Base-by-base conservation (phyloP, 2,329 filamentous ascomycete species). In the Fonsecaea erecta region DNA sequence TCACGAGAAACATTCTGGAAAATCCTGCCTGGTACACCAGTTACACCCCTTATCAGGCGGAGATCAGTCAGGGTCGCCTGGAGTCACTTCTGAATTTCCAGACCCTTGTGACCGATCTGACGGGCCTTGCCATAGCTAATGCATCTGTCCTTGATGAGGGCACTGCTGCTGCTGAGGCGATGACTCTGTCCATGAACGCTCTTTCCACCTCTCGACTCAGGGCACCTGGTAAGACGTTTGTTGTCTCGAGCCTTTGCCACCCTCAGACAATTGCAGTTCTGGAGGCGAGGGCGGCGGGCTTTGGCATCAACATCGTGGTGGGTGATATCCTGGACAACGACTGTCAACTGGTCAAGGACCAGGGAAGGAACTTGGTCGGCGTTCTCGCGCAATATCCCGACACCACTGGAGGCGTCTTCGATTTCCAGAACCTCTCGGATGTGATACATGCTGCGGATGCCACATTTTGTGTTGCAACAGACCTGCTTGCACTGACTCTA, bases 1-100 rank as follows among this genome's bases (percentile, higher is more conserved):
- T 98, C 77, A 92, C 95, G 83, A 86, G 93, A 71, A 97, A 97
- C 76, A 85, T 98, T 3, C 82, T 98, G 64, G 93, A 98, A 83
- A 94, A 90, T 76, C 94, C 94, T 4, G 93, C 89, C 9, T 98
- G 94, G 94, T 98, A 98, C 78, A 98, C 94, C 46, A 97, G 93
- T 80, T 97, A 98, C 78, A 97, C 94, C 0, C 94, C 94, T 16
- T 98, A 97, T 79, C 94, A 98, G 81, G 90, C 94, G 1, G 94
- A 98, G 80, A 97, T 98, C 81, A 97, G 93, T 77, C 94, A 98
- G 80, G 94, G 94, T 37, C 88, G 94, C 62, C 80, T 98, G 68
- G 92, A 97, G 83, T 96, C 92, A 5, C 82, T 98, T 60, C 83
- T 98, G 68, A 98, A 98, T 83, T 98, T 93, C 81, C 94, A 98